Evolutionary conservation across 2,329 filamentous ascomycete genomes (phyloP), one percentile per base, ranked within the genome.

Genomic region (Ramularia collo-cygni): DNA sequence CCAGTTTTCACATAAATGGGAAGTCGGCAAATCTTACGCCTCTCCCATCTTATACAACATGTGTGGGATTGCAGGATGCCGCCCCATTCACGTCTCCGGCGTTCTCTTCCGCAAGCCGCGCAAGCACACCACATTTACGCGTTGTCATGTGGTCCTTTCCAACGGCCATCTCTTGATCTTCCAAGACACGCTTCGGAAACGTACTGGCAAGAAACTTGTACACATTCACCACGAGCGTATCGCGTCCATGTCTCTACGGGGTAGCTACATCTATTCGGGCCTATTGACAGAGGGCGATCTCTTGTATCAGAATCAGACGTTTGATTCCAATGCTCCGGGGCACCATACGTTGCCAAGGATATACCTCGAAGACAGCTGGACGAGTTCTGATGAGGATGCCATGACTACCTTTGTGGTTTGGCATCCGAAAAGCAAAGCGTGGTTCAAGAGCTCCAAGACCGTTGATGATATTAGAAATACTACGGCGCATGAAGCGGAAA

Each of bases 341-440:
- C 71, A 74, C 38, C 69, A 74, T 42, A 72, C 76, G 2, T 60
- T 81, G 8, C 77, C 78, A 2, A 65, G 76, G 2, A 70, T 79
- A 4, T 81, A 79, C 51, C 68, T 74, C 21, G 69, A 75, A 37
- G 76, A 81, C 46, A 69, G 69, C 13, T 80, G 75, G 71, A 81
- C 76, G 14, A 74, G 68, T 17, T 72, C 70, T 0, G 78, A 82
- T 48, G 77, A 81, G 51, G 78, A 81, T 51, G 72, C 74, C n/a
- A 77, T 78, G 63, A 79, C 76, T 1, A 78, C 74, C 2, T 82
- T 82, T 53, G 77, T 81, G n/a, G 65, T 82, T 29, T 82, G 78
- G 78, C 73, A 79, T 48, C 73, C 72, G 27, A 68, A 71, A 46
- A 68, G 65, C 43, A 78, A 76, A 52, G 70, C 68, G 7, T 71